Percentiles rank a stretch among this genome's conserved stretches.
Evolutionary conservation across 352 stramenopile genomes (phyloP).

Genomic region (Phytopythium oedochilum): DNA sequence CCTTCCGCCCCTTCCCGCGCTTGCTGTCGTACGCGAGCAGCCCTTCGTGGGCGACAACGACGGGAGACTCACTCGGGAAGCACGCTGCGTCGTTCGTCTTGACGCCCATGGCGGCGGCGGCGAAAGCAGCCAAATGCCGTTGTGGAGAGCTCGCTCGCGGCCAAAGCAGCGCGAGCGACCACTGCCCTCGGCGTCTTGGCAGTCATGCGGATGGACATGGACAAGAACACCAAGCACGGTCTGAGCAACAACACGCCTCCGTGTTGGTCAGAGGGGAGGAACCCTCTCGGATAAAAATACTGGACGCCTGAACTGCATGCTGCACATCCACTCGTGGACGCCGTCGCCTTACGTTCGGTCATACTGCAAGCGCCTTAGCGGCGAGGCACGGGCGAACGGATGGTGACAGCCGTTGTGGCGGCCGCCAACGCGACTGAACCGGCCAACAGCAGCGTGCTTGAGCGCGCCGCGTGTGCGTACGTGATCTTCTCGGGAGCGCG

Average conservation of each 20-base stretch:
- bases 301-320: too few species aligned
- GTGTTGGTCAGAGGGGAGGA: too few species aligned
- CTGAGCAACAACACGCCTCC: too few species aligned
- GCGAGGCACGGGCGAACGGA: constrained; percentile 22
- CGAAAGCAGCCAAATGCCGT: background rate
- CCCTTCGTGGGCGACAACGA: constrained; percentile 34
- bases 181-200: background rate
- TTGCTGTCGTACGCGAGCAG: constrained; percentile 47
- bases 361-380: background rate
- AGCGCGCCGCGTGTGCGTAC: constrained; percentile 39
- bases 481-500: constrained; percentile 86
- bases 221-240: too few species aligned
- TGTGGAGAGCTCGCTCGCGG: too few species aligned
- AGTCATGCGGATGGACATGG: too few species aligned
- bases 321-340: too few species aligned
- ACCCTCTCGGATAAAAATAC: background rate
- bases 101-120: background rate
- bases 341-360: background rate
- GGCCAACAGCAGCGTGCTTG: constrained; percentile 50
- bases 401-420: constrained; percentile 39
- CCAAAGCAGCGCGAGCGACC: too few species aligned
- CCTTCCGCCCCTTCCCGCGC: constrained; percentile 43
- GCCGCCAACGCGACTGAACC: constrained; percentile 40
- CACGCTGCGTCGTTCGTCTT: background rate
- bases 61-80: background rate